A percentile compares a stretch with the other conserved stretches of the same genome.
These are phyloP conservation scores for Apiospora hydei DNA, from an alignment of 2,329 filamentous ascomycete species.

Conservation along the genomic window DNA sequence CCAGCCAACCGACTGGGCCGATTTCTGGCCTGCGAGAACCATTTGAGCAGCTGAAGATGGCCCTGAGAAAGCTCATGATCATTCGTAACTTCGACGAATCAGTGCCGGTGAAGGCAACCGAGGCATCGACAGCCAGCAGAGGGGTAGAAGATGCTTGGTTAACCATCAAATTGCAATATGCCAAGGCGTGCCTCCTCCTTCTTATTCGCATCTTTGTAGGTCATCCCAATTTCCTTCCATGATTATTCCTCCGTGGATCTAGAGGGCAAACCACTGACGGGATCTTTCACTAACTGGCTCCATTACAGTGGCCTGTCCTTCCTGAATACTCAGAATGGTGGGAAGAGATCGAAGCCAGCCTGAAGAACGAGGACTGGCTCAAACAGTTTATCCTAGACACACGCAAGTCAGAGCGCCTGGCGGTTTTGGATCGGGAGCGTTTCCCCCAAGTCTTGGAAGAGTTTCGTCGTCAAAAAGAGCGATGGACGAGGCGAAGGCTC, in stretches of 20 bases:
- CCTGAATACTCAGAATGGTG: slow-evolving; percentile 32
- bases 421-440: slow-evolving; percentile 8
- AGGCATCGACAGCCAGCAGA: background rate
- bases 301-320: slow-evolving; percentile 33
- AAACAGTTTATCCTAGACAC: slow-evolving; percentile 37
- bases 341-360: slow-evolving; percentile 34
- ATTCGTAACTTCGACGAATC: background rate
- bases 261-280: background rate
- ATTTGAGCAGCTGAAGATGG: background rate
- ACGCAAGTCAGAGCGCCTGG: slow-evolving; percentile 25
- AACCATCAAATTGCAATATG: background rate
- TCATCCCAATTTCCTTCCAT: background rate
- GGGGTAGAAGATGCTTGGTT: background rate
- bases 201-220: slow-evolving; percentile 3
- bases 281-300: slow-evolving; percentile 27
- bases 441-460: slow-evolving; percentile 18
- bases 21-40: slow-evolving; percentile 23
- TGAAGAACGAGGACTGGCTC: slow-evolving; percentile 34
- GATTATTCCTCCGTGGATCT: background rate
- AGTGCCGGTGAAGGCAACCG: background rate
- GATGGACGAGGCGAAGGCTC: background rate
- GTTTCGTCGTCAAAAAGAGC: slow-evolving; percentile 22
- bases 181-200: slow-evolving; percentile 1
- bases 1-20: slow-evolving; percentile 6
- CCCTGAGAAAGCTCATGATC: background rate